Conservation (phyloP, 2,329 filamentous ascomycete species). For the Cytospora piceae region DNA sequence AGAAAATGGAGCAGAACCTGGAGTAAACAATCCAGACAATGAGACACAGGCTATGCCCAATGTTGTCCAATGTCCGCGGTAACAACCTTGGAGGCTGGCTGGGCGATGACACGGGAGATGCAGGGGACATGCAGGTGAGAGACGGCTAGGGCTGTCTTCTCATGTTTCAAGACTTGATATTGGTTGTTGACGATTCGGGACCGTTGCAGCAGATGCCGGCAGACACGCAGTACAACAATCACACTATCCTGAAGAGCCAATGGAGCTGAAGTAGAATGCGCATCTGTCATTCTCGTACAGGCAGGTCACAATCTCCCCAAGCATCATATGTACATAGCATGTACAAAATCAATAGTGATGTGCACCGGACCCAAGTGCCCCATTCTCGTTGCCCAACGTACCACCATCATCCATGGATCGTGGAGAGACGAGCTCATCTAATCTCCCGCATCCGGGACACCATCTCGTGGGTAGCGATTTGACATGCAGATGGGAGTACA, state of each 20-base stretch:
- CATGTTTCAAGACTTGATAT: neutral
- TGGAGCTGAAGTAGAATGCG: neutral
- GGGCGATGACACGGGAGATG: neutral
- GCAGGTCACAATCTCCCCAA: neutral
- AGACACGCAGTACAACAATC: neutral
- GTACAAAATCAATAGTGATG: neutral
- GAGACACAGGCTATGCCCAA: neutral
- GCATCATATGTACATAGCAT: slow-evolving; percentile 2
- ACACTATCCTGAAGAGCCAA: neutral
- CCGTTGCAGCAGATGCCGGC: neutral
- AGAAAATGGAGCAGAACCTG: neutral
- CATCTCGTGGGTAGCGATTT: neutral
- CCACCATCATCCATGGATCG: slow-evolving; percentile 13
- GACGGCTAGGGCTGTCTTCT: neutral
- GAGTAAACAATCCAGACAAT: neutral
- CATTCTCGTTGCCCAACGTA: slow-evolving; percentile 15
- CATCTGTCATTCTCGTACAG: slow-evolving; percentile 3
- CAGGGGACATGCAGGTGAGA: neutral
- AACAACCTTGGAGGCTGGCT: neutral
- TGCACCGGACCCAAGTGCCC: neutral
- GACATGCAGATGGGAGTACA: neutral
- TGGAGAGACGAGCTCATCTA: slow-evolving; percentile 7
- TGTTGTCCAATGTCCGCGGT: neutral
- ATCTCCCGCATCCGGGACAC: slow-evolving; percentile 18
- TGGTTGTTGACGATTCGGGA: neutral